phyloP scores from a whole-genome alignment of 164 flowering plant species.

The Santalum album region DNA sequence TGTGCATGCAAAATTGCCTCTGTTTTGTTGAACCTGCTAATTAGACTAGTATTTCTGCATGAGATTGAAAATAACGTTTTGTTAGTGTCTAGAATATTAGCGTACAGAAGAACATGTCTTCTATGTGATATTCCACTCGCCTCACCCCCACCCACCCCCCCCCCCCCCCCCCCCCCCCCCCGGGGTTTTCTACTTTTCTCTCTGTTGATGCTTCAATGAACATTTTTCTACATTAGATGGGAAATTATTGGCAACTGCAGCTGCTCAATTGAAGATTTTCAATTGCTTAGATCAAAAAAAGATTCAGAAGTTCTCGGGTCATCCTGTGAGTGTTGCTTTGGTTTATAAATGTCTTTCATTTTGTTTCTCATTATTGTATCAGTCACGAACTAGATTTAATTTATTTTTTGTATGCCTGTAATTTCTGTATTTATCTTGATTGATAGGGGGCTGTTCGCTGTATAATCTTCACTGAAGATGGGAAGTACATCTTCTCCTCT shows the following conservation, averaged over 20 bases:
- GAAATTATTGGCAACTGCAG: slow-evolving; percentile 65
- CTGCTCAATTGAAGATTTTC: slow-evolving; percentile 68
- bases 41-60: too few species aligned
- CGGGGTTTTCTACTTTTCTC: not conserved
- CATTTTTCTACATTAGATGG: slow-evolving; percentile 51
- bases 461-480: slow-evolving; percentile 76
- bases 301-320: slow-evolving; percentile 90
- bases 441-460: slow-evolving; percentile 70
- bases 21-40: not conserved
- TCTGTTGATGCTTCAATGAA: slow-evolving; percentile 4
- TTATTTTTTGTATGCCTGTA: slow-evolving; percentile 1
- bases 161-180: too few species aligned
- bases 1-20: too few species aligned
- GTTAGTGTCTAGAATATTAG: too few species aligned
- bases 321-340: slow-evolving; percentile 62
- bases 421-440: not conserved
- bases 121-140: too few species aligned
- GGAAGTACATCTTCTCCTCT: slow-evolving; percentile 74
- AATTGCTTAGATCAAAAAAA: slow-evolving; percentile 56
- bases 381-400: not conserved
- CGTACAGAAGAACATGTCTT: too few species aligned
- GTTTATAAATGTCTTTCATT: not conserved
- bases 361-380: not conserved
- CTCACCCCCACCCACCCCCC: too few species aligned
- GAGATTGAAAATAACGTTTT: too few species aligned